Base-by-base conservation (phyloP, 352 stramenopile genomes). In the Globisporangium megalacanthum region DNA sequence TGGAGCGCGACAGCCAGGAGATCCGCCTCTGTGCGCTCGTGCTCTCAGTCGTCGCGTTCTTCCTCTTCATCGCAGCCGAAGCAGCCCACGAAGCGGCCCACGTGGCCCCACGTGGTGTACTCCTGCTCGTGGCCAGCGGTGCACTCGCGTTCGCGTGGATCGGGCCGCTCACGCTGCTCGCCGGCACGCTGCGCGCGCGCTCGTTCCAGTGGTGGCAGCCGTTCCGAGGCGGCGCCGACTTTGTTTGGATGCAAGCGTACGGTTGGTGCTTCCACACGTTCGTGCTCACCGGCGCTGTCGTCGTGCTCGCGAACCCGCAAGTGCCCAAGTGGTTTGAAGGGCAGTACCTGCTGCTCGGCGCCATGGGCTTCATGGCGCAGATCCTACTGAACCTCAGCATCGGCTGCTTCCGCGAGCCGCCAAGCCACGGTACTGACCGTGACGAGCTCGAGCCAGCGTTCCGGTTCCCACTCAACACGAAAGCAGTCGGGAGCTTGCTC, bases 201-300 rank as follows among this genome's bases (percentile, higher is more conserved):
- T 59, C 59, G 9, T 86, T 86, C 63, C 73, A 77, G 54, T 79
- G 72, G 73, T 86, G 75, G 75, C 73, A 82, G 58, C 75, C 73
- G 3, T 83, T 86, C 52, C 64, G 79, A 49, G 75, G 75, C 42
- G 73, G 75, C 20, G 57, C 69, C 55, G 69, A 81, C 59, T 86
- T 86, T 61, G 70, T 83, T 47, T 86, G 70, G 65, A 79, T 86
- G 73, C 75, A 86, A 62, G 73, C 75, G 19, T 77, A 82, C 52
- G 75, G 75, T 15, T 86, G 75, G 75, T 77, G 60, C 33, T 66
- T 86, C 19, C 69, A 76, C 47, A 75, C 69, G 42, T 69, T 83
- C 45, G 60, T 78, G 60, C 56, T 86, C 45, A 72, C 75, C 3
- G 61, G 65, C 15, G 57, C 66, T 4, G 60, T 74, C 54, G 72